phyloP scores from a whole-genome alignment of 257 asterid species.

The Gentiana dahurica region DNA sequence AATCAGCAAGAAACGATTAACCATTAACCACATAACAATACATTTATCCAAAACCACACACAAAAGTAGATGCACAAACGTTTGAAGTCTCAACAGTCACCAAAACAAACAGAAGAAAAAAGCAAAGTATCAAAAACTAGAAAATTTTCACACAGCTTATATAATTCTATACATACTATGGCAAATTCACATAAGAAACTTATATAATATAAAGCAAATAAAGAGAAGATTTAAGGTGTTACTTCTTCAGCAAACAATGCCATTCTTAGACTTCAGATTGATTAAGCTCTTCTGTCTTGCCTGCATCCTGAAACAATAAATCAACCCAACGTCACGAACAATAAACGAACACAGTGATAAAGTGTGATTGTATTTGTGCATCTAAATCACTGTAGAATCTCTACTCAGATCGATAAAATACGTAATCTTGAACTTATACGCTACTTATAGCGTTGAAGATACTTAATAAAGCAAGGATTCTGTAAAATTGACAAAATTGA shows the following conservation, averaged over 20 bases:
- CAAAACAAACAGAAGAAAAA: conserved; percentile 16
- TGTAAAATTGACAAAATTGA: no score
- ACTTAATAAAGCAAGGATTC: no score
- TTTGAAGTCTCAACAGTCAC: conserved; percentile 3
- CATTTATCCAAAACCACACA: neutral
- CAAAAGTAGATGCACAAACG: neutral
- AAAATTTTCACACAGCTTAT: conserved; percentile 22
- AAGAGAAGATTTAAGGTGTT: neutral
- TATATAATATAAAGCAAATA: conserved; percentile 21
- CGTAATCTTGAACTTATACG: no score
- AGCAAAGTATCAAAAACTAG: conserved; percentile 1
- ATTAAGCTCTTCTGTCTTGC: conserved; percentile 28
- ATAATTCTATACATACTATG: conserved; percentile 26
- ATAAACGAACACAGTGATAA: neutral
- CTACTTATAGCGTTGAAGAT: no score
- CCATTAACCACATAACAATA: no score
- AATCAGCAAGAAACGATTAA: no score
- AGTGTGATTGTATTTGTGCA: no score
- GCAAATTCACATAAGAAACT: conserved; percentile 17
- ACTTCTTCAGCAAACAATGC: neutral
- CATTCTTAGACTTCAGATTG: conserved; percentile 27
- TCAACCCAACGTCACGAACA: neutral
- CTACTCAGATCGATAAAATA: no score
- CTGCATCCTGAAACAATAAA: conserved; percentile 27
- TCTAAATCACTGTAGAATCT: no score